phyloP scores from a whole-genome alignment of 306 rosid genomes.

The Ammopiptanthus mongolicus region DNA sequence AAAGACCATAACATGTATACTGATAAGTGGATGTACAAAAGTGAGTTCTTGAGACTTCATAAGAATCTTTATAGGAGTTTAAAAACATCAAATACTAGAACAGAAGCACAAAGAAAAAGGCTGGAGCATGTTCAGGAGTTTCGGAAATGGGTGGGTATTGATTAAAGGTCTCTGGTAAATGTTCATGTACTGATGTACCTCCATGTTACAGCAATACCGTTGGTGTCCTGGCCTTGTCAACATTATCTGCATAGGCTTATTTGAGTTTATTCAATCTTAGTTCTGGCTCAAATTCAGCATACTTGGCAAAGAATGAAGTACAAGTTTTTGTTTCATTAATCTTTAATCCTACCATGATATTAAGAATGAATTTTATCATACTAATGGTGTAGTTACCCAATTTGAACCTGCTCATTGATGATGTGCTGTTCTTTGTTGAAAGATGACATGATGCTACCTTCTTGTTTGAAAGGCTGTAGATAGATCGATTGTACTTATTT shows the following conservation, averaged over 20 bases:
- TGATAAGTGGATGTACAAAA: conserved; percentile 72
- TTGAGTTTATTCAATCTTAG: conserved; percentile 1
- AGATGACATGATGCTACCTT: neutral
- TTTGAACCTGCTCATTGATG: neutral
- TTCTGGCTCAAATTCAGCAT: neutral
- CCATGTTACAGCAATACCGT: neutral
- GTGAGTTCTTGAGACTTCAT: conserved; percentile 68
- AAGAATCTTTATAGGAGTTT: conserved; percentile 68
- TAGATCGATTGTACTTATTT: neutral
- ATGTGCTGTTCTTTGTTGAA: neutral
- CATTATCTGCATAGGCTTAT: neutral
- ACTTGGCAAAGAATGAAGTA: neutral
- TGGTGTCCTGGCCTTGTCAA: neutral
- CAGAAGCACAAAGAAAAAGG: conserved; percentile 72
- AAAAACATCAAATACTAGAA: conserved; percentile 59
- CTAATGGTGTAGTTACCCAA: neutral
- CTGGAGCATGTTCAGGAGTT: conserved; percentile 65
- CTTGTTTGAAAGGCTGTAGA: neutral
- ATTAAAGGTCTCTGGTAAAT: conserved; percentile 18
- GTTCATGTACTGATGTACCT: neutral
- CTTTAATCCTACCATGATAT: neutral
- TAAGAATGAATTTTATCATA: neutral
- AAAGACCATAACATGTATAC: conserved; percentile 45
- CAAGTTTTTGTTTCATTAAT: neutral
- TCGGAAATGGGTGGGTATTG: conserved; percentile 62